Conservation (phyloP, 2,329 filamentous ascomycete genomes). For the Penicillium sp. region DNA sequence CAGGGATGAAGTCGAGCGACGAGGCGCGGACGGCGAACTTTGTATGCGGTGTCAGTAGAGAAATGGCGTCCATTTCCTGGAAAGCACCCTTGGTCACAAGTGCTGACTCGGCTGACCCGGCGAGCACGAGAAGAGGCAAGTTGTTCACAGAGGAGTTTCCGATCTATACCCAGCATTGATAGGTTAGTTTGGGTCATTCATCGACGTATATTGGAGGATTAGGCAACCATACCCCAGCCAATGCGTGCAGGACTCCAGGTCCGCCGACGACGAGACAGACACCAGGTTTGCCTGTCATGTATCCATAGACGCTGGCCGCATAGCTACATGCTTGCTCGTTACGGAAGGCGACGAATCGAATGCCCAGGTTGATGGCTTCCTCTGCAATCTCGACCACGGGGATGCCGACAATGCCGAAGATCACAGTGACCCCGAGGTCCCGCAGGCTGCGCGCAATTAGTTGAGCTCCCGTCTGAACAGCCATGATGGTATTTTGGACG, state of each 20-base stretch:
- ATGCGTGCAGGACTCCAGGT: slow-evolving; percentile 62
- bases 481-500: slow-evolving; percentile 25
- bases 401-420: slow-evolving; percentile 61
- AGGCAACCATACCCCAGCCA: slow-evolving; percentile 54
- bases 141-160: slow-evolving; percentile 59
- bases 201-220: background rate
- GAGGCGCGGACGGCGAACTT: slow-evolving; percentile 57
- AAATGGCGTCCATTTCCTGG: slow-evolving; percentile 62
- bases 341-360: slow-evolving; percentile 62
- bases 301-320: slow-evolving; percentile 63
- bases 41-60: slow-evolving; percentile 58
- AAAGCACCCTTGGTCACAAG: slow-evolving; percentile 60
- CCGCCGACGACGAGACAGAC: slow-evolving; percentile 65
- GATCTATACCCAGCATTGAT: slow-evolving; percentile 35
- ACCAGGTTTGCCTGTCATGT: slow-evolving; percentile 60
- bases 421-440: slow-evolving; percentile 55
- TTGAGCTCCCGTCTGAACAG: slow-evolving; percentile 45
- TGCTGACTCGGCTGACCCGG: slow-evolving; percentile 59
- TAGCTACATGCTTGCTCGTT: slow-evolving; percentile 65
- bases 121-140: slow-evolving; percentile 60
- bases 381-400: slow-evolving; percentile 63
- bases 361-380: slow-evolving; percentile 60
- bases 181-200: background rate
- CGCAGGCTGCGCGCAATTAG: slow-evolving; percentile 56
- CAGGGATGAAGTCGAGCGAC: slow-evolving; percentile 51